phyloP scores from a whole-genome alignment of 1,284 basidiomycete species.

The Cryptococcus neoformans region DNA sequence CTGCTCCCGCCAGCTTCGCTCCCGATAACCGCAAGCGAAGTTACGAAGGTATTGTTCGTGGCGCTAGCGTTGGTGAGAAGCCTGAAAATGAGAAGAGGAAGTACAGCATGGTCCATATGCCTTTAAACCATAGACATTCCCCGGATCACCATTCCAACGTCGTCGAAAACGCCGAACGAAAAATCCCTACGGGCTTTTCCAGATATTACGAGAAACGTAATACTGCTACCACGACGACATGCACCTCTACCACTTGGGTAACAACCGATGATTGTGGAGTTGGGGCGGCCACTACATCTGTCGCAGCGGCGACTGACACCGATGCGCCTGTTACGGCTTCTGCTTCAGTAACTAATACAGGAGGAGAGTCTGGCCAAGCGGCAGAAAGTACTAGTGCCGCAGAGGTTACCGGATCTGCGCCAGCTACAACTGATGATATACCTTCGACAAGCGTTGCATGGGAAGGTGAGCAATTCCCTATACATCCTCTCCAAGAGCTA shows the following conservation, averaged over 20 bases:
- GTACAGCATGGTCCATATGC: neutral
- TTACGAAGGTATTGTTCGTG: neutral
- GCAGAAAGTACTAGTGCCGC: neutral
- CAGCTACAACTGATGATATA: neutral
- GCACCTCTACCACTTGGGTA: conserved; percentile 13
- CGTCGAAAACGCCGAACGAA: neutral
- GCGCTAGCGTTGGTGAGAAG: neutral
- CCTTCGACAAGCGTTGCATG: neutral
- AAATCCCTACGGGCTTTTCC: neutral
- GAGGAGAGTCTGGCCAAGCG: neutral
- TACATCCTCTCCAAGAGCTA: neutral
- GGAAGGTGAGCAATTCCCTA: neutral
- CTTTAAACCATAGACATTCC: neutral
- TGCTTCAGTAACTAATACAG: neutral
- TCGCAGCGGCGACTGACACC: neutral
- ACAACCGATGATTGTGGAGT: conserved; percentile 9
- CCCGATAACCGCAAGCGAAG: neutral
- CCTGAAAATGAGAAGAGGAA: neutral
- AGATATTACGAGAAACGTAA: conserved; percentile 4
- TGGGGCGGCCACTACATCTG: neutral
- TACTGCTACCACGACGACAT: conserved; percentile 1
- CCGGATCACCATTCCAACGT: neutral
- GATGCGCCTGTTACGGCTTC: neutral
- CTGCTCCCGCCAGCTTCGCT: conserved; percentile 1
- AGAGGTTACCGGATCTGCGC: neutral